Evolutionary conservation across 805 yeast species (phyloP), one percentile per base, ranked within the genome.

Genomic region (Schwanniomyces polymorphus): DNA sequence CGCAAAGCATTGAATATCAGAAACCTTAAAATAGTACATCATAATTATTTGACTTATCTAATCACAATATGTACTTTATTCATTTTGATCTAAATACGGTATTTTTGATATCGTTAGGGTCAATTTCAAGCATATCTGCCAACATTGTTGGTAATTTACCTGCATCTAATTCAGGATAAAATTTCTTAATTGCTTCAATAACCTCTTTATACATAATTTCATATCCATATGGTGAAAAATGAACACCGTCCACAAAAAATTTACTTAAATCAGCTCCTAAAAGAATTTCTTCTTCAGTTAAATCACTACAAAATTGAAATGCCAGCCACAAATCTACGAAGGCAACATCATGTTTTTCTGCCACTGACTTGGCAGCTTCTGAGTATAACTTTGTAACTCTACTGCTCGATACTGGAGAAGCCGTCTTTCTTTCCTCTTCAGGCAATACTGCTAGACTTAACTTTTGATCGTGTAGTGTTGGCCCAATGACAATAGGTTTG

Each of bases 401-500:
- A 21, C 23, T 21, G 5, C 23, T 21, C 5, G 23, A 21, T 21
- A 21, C 23, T 21, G 23, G 23, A 21, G 23, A 21, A 21, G 23
- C 23, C 3, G 40, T 29, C 1, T 47, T 44, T 3, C 45, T 52
- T 0, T 27, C 7, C 14, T 23, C 21, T 11, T 28, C 33, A 6
- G 14, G 6, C 6, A 11, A n/a, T 21, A 21, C 23, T 4, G 23
- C 23, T 4, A 21, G 23, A 21, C 23, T 21, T 21, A 21, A 21
- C 5, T 21, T 21, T 21, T 21, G 23, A 21, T 21, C 23, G 5
- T 21, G 23, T 4, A 21, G 23, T 21, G 23, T 21, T 3, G 92
- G 90, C 0, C 88, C 82, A 8, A 88, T 73, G 1, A 88, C 55
- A n/a, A 89, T 70, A 0, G 82, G 71, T 33, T 75, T 76, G 45